Evolutionary conservation across 768 basidiomycete genomes (phyloP).

Genomic region (Tephrocybe sp.): DNA sequence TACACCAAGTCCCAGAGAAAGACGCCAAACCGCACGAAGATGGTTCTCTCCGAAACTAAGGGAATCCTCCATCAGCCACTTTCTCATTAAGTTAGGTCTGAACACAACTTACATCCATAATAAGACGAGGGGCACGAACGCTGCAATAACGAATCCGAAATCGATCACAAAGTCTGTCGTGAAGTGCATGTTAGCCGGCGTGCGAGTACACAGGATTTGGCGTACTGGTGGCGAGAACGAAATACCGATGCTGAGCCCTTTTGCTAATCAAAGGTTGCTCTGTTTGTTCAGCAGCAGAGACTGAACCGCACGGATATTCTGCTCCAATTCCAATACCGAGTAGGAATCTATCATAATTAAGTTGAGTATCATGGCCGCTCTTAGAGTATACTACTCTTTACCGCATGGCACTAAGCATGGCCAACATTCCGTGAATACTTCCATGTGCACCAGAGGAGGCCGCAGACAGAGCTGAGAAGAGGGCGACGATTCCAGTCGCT

Average conservation of each 20-base stretch:
- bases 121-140: constrained; percentile 82
- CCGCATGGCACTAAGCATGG: constrained; percentile 81
- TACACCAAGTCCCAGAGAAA: constrained; percentile 81
- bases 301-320: constrained; percentile 88
- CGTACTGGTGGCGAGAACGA: constrained; percentile 86
- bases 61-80: not conserved
- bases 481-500: constrained; percentile 77
- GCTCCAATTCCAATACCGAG: constrained; percentile 88
- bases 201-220: not conserved
- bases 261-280: constrained; percentile 79
- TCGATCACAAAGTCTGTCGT: constrained; percentile 79
- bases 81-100: not conserved
- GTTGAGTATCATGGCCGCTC: not conserved
- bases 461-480: constrained; percentile 83
- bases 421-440: constrained; percentile 65
- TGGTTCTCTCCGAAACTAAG: constrained; percentile 72
- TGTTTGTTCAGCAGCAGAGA: constrained; percentile 86
- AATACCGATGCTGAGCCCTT: constrained; percentile 81
- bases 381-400: constrained; percentile 24
- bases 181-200: not conserved
- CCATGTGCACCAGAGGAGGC: constrained; percentile 78
- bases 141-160: constrained; percentile 72
- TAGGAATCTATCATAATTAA: constrained; percentile 55
- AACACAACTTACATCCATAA: constrained; percentile 74
- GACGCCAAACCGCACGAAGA: constrained; percentile 83